Conservation (phyloP, 208 protist species). For the Naegleria gruberi region DNA sequence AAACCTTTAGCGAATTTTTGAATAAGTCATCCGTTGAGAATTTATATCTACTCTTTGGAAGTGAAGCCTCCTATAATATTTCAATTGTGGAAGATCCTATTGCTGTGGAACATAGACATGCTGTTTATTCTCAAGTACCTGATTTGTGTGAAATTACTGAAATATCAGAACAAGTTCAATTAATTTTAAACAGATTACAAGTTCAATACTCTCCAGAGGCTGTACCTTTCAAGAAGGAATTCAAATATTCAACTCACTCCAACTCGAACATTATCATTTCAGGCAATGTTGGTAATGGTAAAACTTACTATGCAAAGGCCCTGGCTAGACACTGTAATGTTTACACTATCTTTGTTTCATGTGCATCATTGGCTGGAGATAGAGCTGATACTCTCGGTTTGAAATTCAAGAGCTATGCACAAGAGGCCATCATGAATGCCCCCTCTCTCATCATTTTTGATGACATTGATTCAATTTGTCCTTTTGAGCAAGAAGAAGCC, state of each 20-base stretch:
- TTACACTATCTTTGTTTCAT: neutral
- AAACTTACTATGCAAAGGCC: neutral
- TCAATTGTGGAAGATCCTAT: neutral
- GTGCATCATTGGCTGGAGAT: neutral
- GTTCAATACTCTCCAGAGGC: neutral
- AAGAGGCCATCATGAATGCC: neutral
- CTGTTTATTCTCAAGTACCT: neutral
- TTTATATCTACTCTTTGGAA: neutral
- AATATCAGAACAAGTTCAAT: neutral
- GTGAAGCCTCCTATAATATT: neutral
- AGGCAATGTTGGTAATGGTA: neutral
- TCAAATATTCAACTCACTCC: neutral
- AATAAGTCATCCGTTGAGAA: neutral
- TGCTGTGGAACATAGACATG: neutral
- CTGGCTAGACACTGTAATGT: neutral
- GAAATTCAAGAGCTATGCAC: neutral
- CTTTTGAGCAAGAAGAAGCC: neutral
- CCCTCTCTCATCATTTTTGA: constrained; percentile 19
- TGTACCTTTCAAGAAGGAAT: neutral
- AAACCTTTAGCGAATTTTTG: neutral
- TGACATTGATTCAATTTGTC: constrained; percentile 16
- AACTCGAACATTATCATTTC: neutral
- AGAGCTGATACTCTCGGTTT: neutral
- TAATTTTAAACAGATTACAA: neutral
- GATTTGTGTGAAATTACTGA: neutral